Percentiles rank a stretch among this genome's conserved stretches.
phyloP scores from a whole-genome alignment of 2,329 filamentous ascomycete species.

The Didymella pomorum region DNA sequence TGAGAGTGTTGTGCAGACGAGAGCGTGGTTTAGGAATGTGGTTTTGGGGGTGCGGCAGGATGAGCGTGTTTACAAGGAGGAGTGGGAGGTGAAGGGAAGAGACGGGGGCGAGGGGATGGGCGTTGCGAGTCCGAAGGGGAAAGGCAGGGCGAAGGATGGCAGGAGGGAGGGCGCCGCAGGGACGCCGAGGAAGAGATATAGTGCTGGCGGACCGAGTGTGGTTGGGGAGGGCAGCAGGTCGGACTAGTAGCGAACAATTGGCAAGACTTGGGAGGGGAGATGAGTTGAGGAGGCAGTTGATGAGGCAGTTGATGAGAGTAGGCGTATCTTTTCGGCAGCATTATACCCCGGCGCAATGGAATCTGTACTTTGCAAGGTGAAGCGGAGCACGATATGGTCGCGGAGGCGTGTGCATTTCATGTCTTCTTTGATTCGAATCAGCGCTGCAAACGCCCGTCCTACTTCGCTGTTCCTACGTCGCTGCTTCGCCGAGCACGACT shows the following conservation, averaged over 20 bases:
- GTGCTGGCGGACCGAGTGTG: not conserved
- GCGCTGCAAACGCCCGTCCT: conserved; percentile 1
- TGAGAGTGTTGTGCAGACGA: conserved; percentile 47
- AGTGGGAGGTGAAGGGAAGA: conserved; percentile 32
- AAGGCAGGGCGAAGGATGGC: conserved; percentile 26
- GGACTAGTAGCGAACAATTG: not conserved
- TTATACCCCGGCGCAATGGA: conserved; percentile 23
- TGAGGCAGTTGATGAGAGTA: not conserved
- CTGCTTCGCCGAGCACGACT: conserved; percentile 7
- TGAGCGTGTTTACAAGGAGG: conserved; percentile 27
- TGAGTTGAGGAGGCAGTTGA: not conserved
- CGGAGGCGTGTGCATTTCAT: not conserved
- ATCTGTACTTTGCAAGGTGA: not conserved
- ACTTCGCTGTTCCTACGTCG: no score
- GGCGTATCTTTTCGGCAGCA: conserved; percentile 5
- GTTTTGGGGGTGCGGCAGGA: conserved; percentile 35
- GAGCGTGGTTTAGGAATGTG: conserved; percentile 42
- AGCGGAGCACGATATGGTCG: not conserved
- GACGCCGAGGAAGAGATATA: conserved; percentile 19
- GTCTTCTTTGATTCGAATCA: conserved; percentile 5
- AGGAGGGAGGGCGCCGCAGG: conserved; percentile 16
- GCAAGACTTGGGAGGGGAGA: no score
- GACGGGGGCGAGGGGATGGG: conserved; percentile 23
- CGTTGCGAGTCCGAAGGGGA: conserved; percentile 22
- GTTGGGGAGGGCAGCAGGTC: not conserved